Conservation (phyloP, 805 yeast species). For the Ogataea philodendri region DNA sequence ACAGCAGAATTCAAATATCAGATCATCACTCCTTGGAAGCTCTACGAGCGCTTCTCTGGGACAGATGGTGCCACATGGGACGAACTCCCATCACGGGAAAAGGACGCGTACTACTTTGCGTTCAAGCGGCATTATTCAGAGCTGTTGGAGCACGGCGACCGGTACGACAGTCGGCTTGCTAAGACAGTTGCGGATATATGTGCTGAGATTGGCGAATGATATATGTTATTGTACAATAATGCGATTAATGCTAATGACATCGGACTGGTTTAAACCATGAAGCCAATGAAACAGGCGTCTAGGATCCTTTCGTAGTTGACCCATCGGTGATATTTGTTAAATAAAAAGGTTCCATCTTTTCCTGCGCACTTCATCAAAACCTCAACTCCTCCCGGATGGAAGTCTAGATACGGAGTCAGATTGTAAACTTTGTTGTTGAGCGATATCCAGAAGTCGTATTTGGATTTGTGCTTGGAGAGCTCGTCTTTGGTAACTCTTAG, state of each 20-base stretch:
- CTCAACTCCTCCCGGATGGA: slow-evolving; percentile 90
- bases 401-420: slow-evolving; percentile 76
- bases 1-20: slow-evolving; percentile 30
- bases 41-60: slow-evolving; percentile 27
- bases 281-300: slow-evolving; percentile 75
- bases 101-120: slow-evolving; percentile 29
- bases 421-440: slow-evolving; percentile 81
- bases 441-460: slow-evolving; percentile 83
- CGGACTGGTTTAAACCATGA: slow-evolving; percentile 35
- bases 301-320: slow-evolving; percentile 83
- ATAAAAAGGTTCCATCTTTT: slow-evolving; percentile 72
- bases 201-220: slow-evolving; percentile 21
- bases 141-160: slow-evolving; percentile 19
- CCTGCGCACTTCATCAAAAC: slow-evolving; percentile 82
- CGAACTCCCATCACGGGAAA: slow-evolving; percentile 20
- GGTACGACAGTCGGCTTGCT: slow-evolving; percentile 21
- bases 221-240: slow-evolving; percentile 7
- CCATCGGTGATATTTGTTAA: slow-evolving; percentile 67
- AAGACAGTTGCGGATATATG: slow-evolving; percentile 27
- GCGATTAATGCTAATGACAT: slow-evolving; percentile 3
- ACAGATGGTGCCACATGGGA: slow-evolving; percentile 27
- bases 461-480: slow-evolving; percentile 53
- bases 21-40: slow-evolving; percentile 28
- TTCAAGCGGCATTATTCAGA: slow-evolving; percentile 30
- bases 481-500: slow-evolving; percentile 55